Conservation (phyloP, 768 basidiomycete genomes). For the Gautieria morchelliformis region DNA sequence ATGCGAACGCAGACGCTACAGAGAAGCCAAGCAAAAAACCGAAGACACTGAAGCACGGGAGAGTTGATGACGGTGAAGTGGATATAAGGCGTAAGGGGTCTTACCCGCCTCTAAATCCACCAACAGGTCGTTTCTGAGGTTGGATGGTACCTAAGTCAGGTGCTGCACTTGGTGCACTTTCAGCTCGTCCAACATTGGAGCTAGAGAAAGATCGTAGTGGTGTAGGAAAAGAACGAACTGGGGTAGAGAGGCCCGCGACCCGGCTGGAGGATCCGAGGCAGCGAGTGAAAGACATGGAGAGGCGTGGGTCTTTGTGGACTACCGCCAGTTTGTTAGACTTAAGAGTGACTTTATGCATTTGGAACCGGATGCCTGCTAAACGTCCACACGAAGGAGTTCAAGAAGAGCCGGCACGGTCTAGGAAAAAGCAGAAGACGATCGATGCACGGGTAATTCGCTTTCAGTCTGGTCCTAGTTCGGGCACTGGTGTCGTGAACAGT, state of each 20-base stretch:
- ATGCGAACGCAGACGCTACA: slow-evolving; percentile 74
- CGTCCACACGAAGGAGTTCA: slow-evolving; percentile 23
- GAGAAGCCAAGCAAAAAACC: slow-evolving; percentile 89
- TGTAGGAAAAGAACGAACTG: not conserved
- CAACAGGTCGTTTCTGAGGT: slow-evolving; percentile 64
- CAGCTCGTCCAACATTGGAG: slow-evolving; percentile 13
- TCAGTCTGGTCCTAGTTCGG: slow-evolving; percentile 27
- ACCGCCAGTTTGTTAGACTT: not conserved
- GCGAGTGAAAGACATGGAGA: not conserved
- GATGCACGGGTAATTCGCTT: slow-evolving; percentile 60
- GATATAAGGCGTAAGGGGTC: slow-evolving; percentile 22
- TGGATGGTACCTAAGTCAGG: slow-evolving; percentile 47
- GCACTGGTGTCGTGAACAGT: slow-evolving; percentile 15
- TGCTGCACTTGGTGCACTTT: slow-evolving; percentile 19
- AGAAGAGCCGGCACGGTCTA: slow-evolving; percentile 34
- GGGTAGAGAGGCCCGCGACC: too few species aligned
- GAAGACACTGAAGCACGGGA: slow-evolving; percentile 44
- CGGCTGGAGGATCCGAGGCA: not conserved
- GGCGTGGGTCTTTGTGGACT: not conserved
- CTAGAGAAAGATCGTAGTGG: not conserved
- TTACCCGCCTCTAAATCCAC: slow-evolving; percentile 38
- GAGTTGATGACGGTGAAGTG: not conserved
- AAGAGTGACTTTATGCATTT: not conserved
- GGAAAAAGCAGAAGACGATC: slow-evolving; percentile 60
- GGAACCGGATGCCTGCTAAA: slow-evolving; percentile 30